Conservation (phyloP, 495 filamentous ascomycete species). For the Terfezia boudieri region DNA sequence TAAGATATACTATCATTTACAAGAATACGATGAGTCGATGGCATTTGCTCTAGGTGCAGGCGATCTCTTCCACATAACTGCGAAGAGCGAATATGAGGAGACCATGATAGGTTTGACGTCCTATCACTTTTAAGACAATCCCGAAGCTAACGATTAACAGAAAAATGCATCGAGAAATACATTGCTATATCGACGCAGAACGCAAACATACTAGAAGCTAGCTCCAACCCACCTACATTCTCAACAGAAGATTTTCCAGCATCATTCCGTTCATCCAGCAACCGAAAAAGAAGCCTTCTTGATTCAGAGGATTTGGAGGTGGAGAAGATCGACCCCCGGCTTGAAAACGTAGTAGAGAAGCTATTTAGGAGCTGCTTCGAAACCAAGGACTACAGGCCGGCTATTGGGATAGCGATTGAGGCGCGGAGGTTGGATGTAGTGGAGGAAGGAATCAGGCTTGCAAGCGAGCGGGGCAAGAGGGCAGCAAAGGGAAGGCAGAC, state of each 20-base stretch:
- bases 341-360: constrained; percentile 64
- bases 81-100: constrained; percentile 89
- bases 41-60: constrained; percentile 88
- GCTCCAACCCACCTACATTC: constrained; percentile 6
- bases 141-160: constrained; percentile 19
- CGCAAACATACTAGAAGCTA: constrained; percentile 1
- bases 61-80: constrained; percentile 80
- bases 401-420: constrained; percentile 96
- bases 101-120: constrained; percentile 58
- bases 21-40: constrained; percentile 99
- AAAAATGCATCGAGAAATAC: constrained; percentile 95
- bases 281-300: neutral
- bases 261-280: neutral
- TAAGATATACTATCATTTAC: constrained; percentile 96
- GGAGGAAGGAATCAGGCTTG: constrained; percentile 57
- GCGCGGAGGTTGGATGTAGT: constrained; percentile 83
- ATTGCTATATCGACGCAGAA: constrained; percentile 38
- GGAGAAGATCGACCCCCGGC: constrained; percentile 11
- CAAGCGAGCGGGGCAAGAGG: constrained; percentile 60
- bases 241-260: constrained; percentile 1
- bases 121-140: neutral
- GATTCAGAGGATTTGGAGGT: neutral
- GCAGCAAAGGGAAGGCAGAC: constrained; percentile 31
- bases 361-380: constrained; percentile 80
- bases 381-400: constrained; percentile 75